phyloP scores from a whole-genome alignment of 2,329 filamentous ascomycete genomes.

The Xylaria sp. region DNA sequence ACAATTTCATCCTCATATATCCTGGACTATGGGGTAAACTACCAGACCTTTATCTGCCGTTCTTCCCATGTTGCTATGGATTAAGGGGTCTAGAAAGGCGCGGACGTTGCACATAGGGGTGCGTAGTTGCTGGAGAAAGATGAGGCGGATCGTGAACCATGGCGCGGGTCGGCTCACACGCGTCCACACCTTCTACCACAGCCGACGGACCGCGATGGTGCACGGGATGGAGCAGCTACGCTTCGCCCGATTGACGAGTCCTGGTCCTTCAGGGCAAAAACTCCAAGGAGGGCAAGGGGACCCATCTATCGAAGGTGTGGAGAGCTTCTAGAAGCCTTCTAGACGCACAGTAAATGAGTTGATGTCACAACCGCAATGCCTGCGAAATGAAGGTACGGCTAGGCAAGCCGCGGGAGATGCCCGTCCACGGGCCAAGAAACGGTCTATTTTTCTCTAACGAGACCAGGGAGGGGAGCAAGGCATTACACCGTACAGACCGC shows the following conservation, averaged over 20 bases:
- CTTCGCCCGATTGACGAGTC: not conserved
- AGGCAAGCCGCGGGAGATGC: conserved; percentile 27
- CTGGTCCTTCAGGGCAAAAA: not conserved
- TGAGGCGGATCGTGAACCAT: not conserved
- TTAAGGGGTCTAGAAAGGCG: too few species aligned
- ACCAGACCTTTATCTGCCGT: not conserved
- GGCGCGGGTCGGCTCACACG: too few species aligned
- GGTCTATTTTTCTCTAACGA: conserved; percentile 16
- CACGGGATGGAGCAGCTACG: too few species aligned
- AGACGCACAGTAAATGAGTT: conserved; percentile 21
- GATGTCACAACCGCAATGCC: conserved; percentile 26
- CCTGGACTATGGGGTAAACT: too few species aligned
- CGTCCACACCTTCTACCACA: not conserved
- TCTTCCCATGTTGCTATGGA: not conserved
- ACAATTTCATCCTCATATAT: too few species aligned
- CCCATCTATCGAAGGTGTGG: not conserved
- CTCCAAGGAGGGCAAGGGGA: not conserved
- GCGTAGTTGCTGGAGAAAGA: too few species aligned
- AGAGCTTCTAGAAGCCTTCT: conserved; percentile 25
- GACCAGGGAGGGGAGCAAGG: conserved; percentile 4
- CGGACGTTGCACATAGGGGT: not conserved
- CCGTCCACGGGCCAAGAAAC: conserved; percentile 26
- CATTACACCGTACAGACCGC: not conserved
- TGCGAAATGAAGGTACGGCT: conserved; percentile 27
- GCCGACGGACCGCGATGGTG: not conserved